Base-by-base conservation (phyloP, 495 filamentous ascomycete genomes). In the Aspergillus biplanus region DNA sequence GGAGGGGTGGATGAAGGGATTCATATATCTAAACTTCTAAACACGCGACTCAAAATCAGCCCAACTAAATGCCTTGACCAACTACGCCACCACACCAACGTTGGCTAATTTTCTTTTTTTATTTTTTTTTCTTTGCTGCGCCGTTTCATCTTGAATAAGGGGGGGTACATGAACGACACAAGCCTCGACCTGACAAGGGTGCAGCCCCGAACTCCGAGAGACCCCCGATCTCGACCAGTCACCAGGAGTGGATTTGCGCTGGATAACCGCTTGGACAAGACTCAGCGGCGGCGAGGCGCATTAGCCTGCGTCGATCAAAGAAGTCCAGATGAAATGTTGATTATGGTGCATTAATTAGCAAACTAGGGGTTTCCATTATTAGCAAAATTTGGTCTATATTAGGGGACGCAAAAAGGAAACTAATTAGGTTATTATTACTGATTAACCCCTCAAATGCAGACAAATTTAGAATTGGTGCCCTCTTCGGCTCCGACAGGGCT, bases 1-100 rank as follows among this genome's bases (percentile, higher is more conserved):
- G 31, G 35, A 44, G 37, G 47, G 50, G 37, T 7, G 50, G 49
- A 15, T 31, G 47, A 55, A 31, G 52, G 52, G 32, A 15, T 46
- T 46, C 21, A 54, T 61, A 54, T 61, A 61, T 44, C 11, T 13
- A 7, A 2, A 15, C 39, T 15, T 2, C 21, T 27, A 27, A 27
- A 27, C 21, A 27, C 21, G 21, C 21, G 21, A 27, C 21, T 27
- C 21, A 27, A 27, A 27, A 27, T 27, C 21, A 27, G 21, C 21
- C 21, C 21, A 27, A 27, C 21, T 27, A 1, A 27, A 27, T 2
- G 21, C 21, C 21, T 8, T 44, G n/a, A 11, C 39, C 39, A 3
- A 12, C 39, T 44, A 4, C 39, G 11, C 7, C 39, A 50, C 21
- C 2, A 27, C 21, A 27, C 21, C 21, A 27, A 27, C 2, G 21